phyloP scores from a whole-genome alignment of 139 green algal genomes.

The Pseudopediastrum boryanum region DNA sequence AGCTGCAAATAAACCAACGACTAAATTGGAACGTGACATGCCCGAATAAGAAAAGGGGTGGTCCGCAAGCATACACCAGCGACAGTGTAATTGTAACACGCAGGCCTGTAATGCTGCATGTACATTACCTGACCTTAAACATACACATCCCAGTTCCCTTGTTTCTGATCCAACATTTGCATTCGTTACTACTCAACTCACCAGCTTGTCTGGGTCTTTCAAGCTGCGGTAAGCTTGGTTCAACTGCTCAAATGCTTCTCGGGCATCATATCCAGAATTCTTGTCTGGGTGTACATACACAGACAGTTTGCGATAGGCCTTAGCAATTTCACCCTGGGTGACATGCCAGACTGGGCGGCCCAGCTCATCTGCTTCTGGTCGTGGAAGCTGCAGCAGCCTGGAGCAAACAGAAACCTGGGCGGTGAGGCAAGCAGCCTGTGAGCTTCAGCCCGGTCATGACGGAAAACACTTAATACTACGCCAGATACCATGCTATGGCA shows the following conservation, averaged over 20 bases:
- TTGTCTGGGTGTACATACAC: conserved; percentile 78
- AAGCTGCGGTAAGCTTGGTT: conserved; percentile 67
- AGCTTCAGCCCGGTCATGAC: too few species aligned
- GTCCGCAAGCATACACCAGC: too few species aligned
- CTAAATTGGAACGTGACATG: too few species aligned
- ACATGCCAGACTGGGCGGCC: conserved; percentile 53
- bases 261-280: conserved; percentile 29
- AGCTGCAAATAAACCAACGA: too few species aligned
- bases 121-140: too few species aligned
- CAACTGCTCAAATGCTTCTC: conserved; percentile 53
- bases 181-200: too few species aligned
- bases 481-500: background rate
- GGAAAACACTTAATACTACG: background rate
- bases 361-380: conserved; percentile 57
- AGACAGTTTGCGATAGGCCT: conserved; percentile 68
- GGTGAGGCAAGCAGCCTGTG: too few species aligned
- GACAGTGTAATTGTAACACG: too few species aligned
- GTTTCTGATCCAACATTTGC: too few species aligned
- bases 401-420: background rate
- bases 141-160: too few species aligned
- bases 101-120: too few species aligned
- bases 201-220: conserved; percentile 49
- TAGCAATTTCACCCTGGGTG: conserved; percentile 54
- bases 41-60: too few species aligned
- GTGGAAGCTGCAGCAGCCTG: conserved; percentile 68